Evolutionary conservation across 257 asterid species (phyloP).

Genomic region (Scutellaria baicalensis): DNA sequence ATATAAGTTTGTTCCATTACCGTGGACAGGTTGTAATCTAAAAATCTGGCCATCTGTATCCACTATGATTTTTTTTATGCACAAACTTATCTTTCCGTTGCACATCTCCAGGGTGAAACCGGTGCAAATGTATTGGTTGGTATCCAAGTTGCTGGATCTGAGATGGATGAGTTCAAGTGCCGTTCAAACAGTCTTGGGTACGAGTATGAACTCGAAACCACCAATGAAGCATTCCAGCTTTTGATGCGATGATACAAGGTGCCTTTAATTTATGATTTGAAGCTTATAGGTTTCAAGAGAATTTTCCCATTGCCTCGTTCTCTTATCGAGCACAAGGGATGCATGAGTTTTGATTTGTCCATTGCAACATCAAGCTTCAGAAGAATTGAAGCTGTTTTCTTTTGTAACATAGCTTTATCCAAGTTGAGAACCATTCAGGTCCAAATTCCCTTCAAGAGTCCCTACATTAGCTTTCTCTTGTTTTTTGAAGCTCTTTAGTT

Average conservation of each 20-base stretch:
- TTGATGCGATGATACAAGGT: conserved; percentile 51
- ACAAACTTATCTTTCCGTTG: neutral
- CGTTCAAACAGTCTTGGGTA: conserved; percentile 71
- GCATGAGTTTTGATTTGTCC: neutral
- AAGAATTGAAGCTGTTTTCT: neutral
- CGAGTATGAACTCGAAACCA: conserved; percentile 63
- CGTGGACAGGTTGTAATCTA: conserved; percentile 68
- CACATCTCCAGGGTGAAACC: conserved; percentile 59
- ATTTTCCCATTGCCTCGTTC: neutral
- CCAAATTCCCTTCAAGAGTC: neutral
- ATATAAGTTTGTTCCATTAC: conserved; percentile 91
- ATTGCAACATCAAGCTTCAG: neutral
- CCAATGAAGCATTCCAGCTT: conserved; percentile 64
- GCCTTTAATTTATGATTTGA: neutral
- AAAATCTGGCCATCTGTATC: neutral
- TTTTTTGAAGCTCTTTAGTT: neutral
- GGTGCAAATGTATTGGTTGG: conserved; percentile 97
- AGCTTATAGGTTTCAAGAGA: neutral
- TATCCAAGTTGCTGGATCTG: conserved; percentile 63
- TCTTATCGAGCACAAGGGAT: neutral
- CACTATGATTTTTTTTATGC: neutral
- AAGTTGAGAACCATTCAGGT: neutral
- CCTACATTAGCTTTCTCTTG: neutral
- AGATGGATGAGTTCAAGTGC: conserved; percentile 55
- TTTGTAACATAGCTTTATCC: neutral